Evolutionary conservation across 1,139 yeast species (phyloP).

Genomic region (Diutina sp.): DNA sequence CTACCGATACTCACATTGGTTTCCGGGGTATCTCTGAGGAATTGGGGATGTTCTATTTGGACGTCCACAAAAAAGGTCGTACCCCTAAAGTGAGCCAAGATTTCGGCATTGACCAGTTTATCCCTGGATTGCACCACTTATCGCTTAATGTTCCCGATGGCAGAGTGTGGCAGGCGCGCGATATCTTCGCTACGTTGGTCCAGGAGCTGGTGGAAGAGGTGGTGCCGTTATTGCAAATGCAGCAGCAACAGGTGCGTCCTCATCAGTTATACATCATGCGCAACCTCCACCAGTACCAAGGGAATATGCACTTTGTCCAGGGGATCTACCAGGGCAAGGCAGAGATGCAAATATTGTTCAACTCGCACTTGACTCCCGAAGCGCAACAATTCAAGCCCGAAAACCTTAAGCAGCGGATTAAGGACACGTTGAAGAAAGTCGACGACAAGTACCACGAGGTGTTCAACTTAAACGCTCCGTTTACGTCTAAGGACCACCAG

Average conservation of each 20-base stretch:
- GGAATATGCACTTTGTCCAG: slow-evolving; percentile 73
- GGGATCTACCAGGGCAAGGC: slow-evolving; percentile 63
- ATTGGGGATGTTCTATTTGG: slow-evolving; percentile 41
- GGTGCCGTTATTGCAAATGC: slow-evolving; percentile 20
- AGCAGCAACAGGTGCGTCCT: slow-evolving; percentile 23
- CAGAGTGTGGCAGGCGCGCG: slow-evolving; percentile 70
- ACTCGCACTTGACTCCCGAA: slow-evolving; percentile 27
- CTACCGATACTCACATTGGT: slow-evolving; percentile 18
- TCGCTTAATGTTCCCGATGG: slow-evolving; percentile 64
- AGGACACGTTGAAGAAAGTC: slow-evolving; percentile 17
- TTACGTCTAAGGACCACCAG: slow-evolving; percentile 26
- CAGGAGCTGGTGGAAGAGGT: slow-evolving; percentile 54
- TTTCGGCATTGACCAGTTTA: slow-evolving; percentile 27
- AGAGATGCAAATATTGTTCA: slow-evolving; percentile 61
- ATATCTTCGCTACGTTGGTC: slow-evolving; percentile 55
- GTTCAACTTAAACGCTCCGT: slow-evolving; percentile 51
- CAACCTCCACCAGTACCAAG: slow-evolving; percentile 49
- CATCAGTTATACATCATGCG: slow-evolving; percentile 42
- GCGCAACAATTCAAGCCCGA: slow-evolving; percentile 28
- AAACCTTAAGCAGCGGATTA: slow-evolving; percentile 20
- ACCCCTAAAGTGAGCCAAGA: slow-evolving; percentile 33
- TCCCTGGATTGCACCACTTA: slow-evolving; percentile 33
- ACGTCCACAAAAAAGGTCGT: slow-evolving; percentile 34
- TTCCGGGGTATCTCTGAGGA: slow-evolving; percentile 44
- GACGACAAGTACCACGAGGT: slow-evolving; percentile 30